Base-by-base conservation (phyloP, 345 rosid species). In the Lumnitzera littorea region DNA sequence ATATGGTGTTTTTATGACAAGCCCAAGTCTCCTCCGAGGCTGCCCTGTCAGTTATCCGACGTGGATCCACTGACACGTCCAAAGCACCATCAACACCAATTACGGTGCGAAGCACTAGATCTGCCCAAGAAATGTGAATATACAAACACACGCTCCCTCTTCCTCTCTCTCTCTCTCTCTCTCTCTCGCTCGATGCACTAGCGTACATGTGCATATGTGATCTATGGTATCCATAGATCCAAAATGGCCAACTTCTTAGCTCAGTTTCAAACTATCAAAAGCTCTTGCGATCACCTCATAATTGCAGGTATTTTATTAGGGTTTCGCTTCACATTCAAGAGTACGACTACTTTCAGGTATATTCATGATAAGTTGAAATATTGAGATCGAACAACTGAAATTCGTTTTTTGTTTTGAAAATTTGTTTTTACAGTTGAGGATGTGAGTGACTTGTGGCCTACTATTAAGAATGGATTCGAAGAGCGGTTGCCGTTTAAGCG, bases 381-480 rank as follows among this genome's bases (percentile, higher is more conserved):
- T 56, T 17, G 12, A 11, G 10, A 17, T 48, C 46, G 15, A 7
- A 27, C 17, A 6, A n/a, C 25, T 13, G 36, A 13, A 13, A 31
- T 31, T 12, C 61, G 23, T 24, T 48, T 36, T 50, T 31, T 62
- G 63, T 64, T 55, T 63, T 62, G 24, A 13, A 12, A 12, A 12
- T 10, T 62, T 48, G 57, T 47, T 23, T 51, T 55, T 67, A 3
- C 88, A 90, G 97, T 94, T 51, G 99, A 94, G 73, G 99, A 90
- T 81, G 99, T 94, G 64, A 76, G 81, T 67, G 95, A 90, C 78
- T 75, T 94, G 78, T 94, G 99, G 97, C 96, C 95, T 47, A 79
- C 80, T 49, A 72, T 90, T 58, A 81, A 86, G 76, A 80, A 73
- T 61, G 72, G 74, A 61, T 94, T 86, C 67, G 96, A 88, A 69